These are phyloP conservation scores for Scedosporium aurantiacum DNA, from an alignment of 2,329 filamentous ascomycete genomes.

Conservation along the genomic window DNA sequence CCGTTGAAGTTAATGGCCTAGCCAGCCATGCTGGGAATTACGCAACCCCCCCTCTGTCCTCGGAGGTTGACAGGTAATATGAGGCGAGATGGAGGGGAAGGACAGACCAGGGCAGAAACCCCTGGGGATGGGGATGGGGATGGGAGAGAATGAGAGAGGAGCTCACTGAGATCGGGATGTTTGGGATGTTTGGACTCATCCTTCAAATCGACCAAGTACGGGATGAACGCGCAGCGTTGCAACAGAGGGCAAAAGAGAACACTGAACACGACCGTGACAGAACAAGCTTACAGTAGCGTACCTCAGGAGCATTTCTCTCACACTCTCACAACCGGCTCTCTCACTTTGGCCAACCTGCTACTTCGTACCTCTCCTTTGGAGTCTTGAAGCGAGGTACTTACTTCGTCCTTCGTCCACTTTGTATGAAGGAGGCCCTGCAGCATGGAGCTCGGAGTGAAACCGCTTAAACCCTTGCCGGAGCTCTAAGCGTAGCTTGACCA, in stretches of 20 bases:
- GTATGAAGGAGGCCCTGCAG: background rate
- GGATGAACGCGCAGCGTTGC: too few relatives aligned
- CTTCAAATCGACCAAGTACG: background rate
- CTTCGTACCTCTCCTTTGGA: too few relatives aligned
- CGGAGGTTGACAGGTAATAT: background rate
- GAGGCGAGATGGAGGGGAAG: background rate
- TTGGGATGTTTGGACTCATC: background rate
- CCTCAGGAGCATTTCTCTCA: background rate
- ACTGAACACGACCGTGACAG: background rate
- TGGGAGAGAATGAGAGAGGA: background rate
- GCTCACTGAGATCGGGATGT: background rate
- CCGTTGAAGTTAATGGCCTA: background rate
- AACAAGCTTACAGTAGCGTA: background rate
- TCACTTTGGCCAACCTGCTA: background rate
- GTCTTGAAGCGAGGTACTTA: background rate
- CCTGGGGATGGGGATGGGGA: background rate
- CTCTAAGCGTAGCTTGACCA: slow-evolving; percentile 1
- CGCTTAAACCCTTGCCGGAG: slow-evolving; percentile 6
- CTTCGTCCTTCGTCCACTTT: background rate
- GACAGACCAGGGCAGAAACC: background rate
- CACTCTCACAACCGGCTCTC: background rate
- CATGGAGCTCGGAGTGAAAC: slow-evolving; percentile 3
- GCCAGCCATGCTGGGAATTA: background rate
- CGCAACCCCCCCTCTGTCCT: background rate
- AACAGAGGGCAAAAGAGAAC: background rate